Conservation (phyloP, 2,329 filamentous ascomycete species). For the Ilyonectria mors-panacis region DNA sequence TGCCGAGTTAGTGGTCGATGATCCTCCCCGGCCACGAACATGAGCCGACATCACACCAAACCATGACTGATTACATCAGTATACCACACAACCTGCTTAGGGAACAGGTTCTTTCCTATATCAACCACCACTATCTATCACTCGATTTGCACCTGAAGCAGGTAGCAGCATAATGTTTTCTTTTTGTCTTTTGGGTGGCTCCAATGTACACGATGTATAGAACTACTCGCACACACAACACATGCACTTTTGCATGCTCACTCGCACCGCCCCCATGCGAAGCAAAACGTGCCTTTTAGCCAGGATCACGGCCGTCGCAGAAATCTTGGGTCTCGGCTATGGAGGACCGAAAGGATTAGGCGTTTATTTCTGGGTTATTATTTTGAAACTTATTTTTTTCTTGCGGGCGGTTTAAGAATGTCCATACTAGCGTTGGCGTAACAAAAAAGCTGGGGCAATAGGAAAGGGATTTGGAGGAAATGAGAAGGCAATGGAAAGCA, state of each 20-base stretch:
- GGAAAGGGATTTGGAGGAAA: conserved; percentile 27
- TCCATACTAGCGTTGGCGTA: conserved; percentile 51
- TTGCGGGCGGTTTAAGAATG: conserved; percentile 42
- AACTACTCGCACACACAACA: conserved; percentile 33
- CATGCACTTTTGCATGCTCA: conserved; percentile 24
- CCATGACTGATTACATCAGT: conserved; percentile 1
- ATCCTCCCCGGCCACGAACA: conserved; percentile 46
- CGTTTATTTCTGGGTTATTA: conserved; percentile 32
- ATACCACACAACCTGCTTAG: conserved; percentile 4
- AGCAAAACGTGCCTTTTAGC: conserved; percentile 22
- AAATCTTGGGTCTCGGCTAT: conserved; percentile 29
- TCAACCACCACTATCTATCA: conserved; percentile 7
- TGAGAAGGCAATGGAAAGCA: conserved; percentile 27
- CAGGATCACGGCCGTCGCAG: conserved; percentile 31
- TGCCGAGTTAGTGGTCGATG: conserved; percentile 72
- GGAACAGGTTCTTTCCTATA: conserved; percentile 9
- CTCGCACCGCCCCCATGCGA: conserved; percentile 25
- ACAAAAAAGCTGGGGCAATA: conserved; percentile 43
- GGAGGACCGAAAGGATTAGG: conserved; percentile 37
- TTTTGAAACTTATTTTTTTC: conserved; percentile 30
- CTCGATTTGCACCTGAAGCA: conserved; percentile 8
- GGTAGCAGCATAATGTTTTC: conserved; percentile 38
- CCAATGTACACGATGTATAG: conserved; percentile 47
- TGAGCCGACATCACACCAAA: conserved; percentile 23
- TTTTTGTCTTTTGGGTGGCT: conserved; percentile 26